phyloP scores from a whole-genome alignment of 2,329 filamentous ascomycete species.

The Bimuria novae-zelandiae region DNA sequence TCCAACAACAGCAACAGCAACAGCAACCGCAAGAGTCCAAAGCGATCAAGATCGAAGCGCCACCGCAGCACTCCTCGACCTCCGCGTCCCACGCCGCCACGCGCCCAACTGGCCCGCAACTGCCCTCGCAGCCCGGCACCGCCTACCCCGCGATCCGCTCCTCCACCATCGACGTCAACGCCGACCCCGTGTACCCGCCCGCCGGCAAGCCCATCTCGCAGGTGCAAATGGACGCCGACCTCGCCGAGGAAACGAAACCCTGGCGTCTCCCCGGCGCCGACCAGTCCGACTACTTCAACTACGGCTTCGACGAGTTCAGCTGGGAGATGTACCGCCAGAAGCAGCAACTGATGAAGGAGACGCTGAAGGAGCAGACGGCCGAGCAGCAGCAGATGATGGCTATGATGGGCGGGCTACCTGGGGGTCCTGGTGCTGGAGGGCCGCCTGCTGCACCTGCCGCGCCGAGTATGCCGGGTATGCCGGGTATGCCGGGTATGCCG shows the following conservation, averaged over 20 bases:
- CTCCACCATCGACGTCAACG: constrained; percentile 84
- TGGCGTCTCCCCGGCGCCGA: constrained; percentile 96
- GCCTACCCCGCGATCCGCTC: constrained; percentile 68
- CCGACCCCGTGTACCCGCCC: constrained; percentile 75
- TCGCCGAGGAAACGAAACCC: constrained; percentile 77
- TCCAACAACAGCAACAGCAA: constrained; percentile 42
- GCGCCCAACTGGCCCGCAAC: constrained; percentile 25
- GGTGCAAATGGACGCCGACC: constrained; percentile 58
- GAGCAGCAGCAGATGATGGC: constrained; percentile 65
- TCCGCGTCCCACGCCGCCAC: constrained; percentile 23
- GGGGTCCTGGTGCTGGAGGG: too few species aligned
- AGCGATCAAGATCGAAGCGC: constrained; percentile 45
- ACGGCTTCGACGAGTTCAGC: constrained; percentile 97
- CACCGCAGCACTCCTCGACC: constrained; percentile 29
- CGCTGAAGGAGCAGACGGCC: constrained; percentile 80
- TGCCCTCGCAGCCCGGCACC: constrained; percentile 33
- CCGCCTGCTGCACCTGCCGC: too few species aligned
- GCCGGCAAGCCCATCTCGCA: constrained; percentile 73
- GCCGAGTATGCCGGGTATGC: constrained; percentile 51
- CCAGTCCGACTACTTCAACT: constrained; percentile 97
- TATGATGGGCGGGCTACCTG: constrained; percentile 51
- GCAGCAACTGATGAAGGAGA: constrained; percentile 77
- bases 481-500: constrained; percentile 53
- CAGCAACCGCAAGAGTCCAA: constrained; percentile 38
- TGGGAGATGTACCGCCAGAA: constrained; percentile 94